phyloP scores from a whole-genome alignment of 306 rosid genomes.

The Cyamopsis tetragonoloba region DNA sequence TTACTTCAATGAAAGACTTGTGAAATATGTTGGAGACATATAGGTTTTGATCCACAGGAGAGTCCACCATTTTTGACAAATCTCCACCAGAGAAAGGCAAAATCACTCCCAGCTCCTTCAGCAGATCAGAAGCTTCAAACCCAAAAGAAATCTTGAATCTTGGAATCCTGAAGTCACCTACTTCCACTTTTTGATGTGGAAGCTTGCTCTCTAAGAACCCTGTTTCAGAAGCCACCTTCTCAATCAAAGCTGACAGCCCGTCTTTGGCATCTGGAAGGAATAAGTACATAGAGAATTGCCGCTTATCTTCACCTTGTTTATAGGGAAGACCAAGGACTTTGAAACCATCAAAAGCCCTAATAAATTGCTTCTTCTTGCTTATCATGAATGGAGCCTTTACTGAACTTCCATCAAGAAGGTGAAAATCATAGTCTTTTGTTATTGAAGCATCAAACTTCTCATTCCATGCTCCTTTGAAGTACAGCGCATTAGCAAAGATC shows the following conservation, averaged over 20 bases:
- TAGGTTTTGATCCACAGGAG: conserved; percentile 33
- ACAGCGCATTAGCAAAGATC: conserved; percentile 65
- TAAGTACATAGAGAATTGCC: conserved; percentile 60
- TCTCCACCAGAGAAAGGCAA: conserved; percentile 56
- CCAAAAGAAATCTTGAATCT: conserved; percentile 71
- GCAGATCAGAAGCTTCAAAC: conserved; percentile 42
- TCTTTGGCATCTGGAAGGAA: conserved; percentile 69
- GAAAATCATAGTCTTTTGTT: conserved; percentile 56
- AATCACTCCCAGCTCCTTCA: conserved; percentile 62
- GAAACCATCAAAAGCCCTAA: conserved; percentile 49
- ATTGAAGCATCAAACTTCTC: conserved; percentile 52
- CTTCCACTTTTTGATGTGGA: conserved; percentile 37
- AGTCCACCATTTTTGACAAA: conserved; percentile 73
- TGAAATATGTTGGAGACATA: conserved; percentile 56
- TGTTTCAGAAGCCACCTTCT: conserved; percentile 50
- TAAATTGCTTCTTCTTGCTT: conserved; percentile 44
- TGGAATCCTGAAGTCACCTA: conserved; percentile 70
- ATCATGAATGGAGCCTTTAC: conserved; percentile 76
- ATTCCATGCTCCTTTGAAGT: conserved; percentile 82
- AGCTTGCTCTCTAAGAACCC: conserved; percentile 50
- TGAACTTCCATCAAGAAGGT: conserved; percentile 51
- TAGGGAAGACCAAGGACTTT: conserved; percentile 74
- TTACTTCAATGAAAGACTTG: conserved; percentile 71
- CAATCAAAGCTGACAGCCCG: conserved; percentile 61
- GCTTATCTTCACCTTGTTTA: conserved; percentile 56